Evolutionary conservation across 257 asterid genomes (phyloP), one percentile per base, ranked within the genome.

Genomic region (Rehmannia glutinosa): DNA sequence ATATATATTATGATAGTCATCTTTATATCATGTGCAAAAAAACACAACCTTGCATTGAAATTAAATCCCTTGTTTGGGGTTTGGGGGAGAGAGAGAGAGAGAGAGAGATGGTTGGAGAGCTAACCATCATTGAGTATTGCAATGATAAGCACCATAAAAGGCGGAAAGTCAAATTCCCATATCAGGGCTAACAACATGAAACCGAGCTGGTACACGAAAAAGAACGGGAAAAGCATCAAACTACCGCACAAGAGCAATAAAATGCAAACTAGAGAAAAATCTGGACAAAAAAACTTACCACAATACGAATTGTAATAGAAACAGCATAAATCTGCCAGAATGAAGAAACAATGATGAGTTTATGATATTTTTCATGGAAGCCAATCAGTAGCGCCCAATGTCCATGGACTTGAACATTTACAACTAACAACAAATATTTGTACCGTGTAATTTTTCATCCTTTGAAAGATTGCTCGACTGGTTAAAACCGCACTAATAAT

Each of bases 391-490:
- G 42, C 24, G 32, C 59, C 41, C 24, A 51, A 50, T n/a, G n/a
- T n/a, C n/a, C n/a, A n/a, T n/a, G n/a, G n/a, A 27, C 25, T 24
- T 21, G 17, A 41, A 9, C 15, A 49, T 9, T 17, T 8, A 17
- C 36, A 56, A 28, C 2, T 32, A 46, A 24, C 59, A 35, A 49
- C 16, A 63, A 41, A 38, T 10, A 12, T 28, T 54, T 28, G 52
- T 83, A 93, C 98, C 83, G 99, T 93, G 74, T 93, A 93, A 70
- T 93, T 93, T 81, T 93, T 93, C 99, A 93, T 93, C 84, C 99
- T 81, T 66, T 93, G 99, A 73, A 93, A 93, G 78, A 93, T 93
- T 24, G 99, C 96, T 24, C 99, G 86, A 73, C 99, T 93, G 16
- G 99, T 93, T 74, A 93, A 78, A 50, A 93, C 99, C 72, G 99